phyloP scores from a whole-genome alignment of 371 early-diverging fungal genomes.

The Spraguea lophii region DNA sequence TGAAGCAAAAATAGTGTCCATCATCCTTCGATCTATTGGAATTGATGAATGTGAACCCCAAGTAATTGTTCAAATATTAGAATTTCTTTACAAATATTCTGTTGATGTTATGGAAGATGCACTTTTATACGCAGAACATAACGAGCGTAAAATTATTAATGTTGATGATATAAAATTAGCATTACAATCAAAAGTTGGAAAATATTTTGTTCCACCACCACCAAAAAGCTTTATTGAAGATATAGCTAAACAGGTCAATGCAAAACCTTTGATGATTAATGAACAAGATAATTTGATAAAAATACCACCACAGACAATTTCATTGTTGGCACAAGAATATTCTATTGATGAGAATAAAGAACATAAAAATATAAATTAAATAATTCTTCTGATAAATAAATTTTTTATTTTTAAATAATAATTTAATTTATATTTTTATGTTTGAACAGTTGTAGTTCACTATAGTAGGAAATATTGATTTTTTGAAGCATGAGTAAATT shows the following conservation, averaged over 20 bases:
- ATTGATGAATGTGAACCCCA: constrained; percentile 81
- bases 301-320: too few species aligned
- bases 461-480: too few species aligned
- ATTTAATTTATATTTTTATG: too few species aligned
- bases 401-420: too few species aligned
- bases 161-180: constrained; percentile 72
- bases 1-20: constrained; percentile 68
- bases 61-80: constrained; percentile 76
- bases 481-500: too few species aligned
- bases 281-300: constrained; percentile 40
- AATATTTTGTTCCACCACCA: constrained; percentile 46
- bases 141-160: constrained; percentile 57
- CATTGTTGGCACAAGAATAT: too few species aligned
- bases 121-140: constrained; percentile 71
- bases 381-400: too few species aligned
- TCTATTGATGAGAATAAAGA: too few species aligned
- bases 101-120: constrained; percentile 79
- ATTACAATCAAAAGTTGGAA: constrained; percentile 50
- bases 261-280: constrained; percentile 30
- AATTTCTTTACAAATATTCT: constrained; percentile 79
- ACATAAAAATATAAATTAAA: too few species aligned
- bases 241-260: constrained; percentile 37
- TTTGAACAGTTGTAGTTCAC: too few species aligned
- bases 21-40: constrained; percentile 67
- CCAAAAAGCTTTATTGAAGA: constrained; percentile 44